Evolutionary conservation across 2,329 filamentous ascomycete genomes (phyloP).

Genomic region (Penicillium vulpinum): DNA sequence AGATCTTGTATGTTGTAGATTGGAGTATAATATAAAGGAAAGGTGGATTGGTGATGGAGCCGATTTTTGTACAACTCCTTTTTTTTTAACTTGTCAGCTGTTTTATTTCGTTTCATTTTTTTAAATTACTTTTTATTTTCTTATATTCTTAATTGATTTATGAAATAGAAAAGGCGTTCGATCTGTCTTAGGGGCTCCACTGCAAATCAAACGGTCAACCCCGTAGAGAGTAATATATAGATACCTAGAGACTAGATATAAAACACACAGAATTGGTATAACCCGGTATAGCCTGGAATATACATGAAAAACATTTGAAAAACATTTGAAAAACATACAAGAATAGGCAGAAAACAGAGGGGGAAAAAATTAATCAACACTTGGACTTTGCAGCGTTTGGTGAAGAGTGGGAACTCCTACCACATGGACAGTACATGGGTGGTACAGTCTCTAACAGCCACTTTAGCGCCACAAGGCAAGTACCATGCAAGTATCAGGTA

Average conservation of each 20-base stretch:
- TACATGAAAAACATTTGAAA: too few species aligned
- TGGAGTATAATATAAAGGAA: neutral
- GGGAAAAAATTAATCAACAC: neutral
- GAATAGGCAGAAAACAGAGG: neutral
- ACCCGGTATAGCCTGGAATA: neutral
- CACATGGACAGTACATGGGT: too few species aligned
- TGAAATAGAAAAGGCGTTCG: neutral
- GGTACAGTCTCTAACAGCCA: neutral
- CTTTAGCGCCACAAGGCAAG: accelerated
- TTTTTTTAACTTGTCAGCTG: neutral
- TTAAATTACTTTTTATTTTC: neutral
- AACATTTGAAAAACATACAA: too few species aligned
- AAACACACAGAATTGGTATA: too few species aligned
- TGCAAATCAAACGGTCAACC: neutral
- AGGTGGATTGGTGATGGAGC: neutral
- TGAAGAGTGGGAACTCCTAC: too few species aligned
- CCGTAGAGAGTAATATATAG: neutral
- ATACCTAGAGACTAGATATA: neutral
- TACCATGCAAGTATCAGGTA: neutral
- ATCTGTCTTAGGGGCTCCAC: slow-evolving; percentile 2
- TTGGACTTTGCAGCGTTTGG: too few species aligned
- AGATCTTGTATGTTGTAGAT: slow-evolving; percentile 1
- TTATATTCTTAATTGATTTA: neutral
- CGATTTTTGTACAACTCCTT: neutral
- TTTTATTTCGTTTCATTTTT: neutral